Conservation (phyloP, 164 flowering plant genomes). For the Paratinospora sagittata region DNA sequence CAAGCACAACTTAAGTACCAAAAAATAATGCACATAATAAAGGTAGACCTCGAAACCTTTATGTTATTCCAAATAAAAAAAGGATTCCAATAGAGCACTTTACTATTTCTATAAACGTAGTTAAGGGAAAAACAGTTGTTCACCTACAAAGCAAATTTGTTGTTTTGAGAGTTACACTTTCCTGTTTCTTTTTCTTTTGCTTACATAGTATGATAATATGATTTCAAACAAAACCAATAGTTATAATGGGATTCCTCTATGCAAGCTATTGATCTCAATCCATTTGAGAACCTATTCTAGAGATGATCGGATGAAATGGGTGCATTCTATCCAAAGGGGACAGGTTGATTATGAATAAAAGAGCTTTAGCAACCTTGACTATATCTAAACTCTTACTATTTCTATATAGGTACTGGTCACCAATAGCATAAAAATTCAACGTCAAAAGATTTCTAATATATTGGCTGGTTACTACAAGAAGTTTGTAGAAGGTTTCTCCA, state of each 20-base stretch:
- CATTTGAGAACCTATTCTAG: neutral
- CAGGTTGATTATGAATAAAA: neutral
- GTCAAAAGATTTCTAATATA: too few relatives aligned
- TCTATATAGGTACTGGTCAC: neutral
- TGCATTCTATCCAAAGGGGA: neutral
- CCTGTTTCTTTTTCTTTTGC: neutral
- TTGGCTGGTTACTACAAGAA: too few relatives aligned
- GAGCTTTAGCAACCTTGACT: neutral
- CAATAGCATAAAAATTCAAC: neutral
- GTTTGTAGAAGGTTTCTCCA: too few relatives aligned
- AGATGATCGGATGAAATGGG: neutral
- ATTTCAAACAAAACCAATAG: neutral
- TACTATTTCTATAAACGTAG: neutral
- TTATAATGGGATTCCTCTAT: neutral
- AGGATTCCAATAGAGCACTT: neutral
- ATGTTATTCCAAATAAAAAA: neutral
- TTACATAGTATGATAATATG: too few relatives aligned
- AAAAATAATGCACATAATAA: neutral
- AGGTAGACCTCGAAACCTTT: neutral
- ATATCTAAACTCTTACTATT: neutral
- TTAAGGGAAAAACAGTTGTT: neutral
- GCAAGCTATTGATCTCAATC: neutral
- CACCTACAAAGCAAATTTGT: neutral
- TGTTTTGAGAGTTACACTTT: too few relatives aligned
- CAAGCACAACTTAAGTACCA: neutral